Evolutionary conservation across 805 yeast genomes (phyloP), one percentile per base, ranked within the genome.

Genomic region (Wickerhamomyces xylosicus): DNA sequence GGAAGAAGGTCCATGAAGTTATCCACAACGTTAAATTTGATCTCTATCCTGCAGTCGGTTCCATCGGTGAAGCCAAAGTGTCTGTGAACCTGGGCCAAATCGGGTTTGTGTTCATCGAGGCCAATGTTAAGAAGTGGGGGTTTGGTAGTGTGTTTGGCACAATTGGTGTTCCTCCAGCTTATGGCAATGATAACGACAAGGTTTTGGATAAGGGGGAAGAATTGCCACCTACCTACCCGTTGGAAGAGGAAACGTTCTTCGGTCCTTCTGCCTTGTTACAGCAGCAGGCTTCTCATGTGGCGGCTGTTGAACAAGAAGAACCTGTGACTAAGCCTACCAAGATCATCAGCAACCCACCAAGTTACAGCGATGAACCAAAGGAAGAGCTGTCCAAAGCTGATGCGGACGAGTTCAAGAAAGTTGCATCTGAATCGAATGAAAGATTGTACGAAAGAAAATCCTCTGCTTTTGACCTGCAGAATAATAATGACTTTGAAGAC

Each of bases 11-110:
- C 19, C 74, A 74, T 31, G 97, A 89, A 54, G 92, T 90, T 11
- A 90, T 90, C 2, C 92, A 83, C 52, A 60, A 66, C 75, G 46
- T 78, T 74, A 47, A 73, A 78, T 52, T 47, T 89, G 32, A 80
- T 50, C 44, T 92, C 25, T 92, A 74, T 55, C 98, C 98, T n/a
- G 80, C 82, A 0, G 66, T 92, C 16, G 98, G 98, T 2, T 79
- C 96, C 5, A 80, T 74, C 40, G 81, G 86, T 31, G 74, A 80
- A 5, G 84, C 95, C 49, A 72, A 79, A 7, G 65, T 92, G n/a
- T 89, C 84, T 58, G 94, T 84, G 10, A 92, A 86, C 53, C 61
- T 92, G 40, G 98, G 98, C 16, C 95, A n/a, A 56, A 57, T 72
- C 39, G 95, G 94, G 2, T 84, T 66, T 59, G 90, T 84, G 2